Conservation (phyloP, 202 grass and related monocot genomes). For the Bolboschoenoplectus hybrid region DNA sequence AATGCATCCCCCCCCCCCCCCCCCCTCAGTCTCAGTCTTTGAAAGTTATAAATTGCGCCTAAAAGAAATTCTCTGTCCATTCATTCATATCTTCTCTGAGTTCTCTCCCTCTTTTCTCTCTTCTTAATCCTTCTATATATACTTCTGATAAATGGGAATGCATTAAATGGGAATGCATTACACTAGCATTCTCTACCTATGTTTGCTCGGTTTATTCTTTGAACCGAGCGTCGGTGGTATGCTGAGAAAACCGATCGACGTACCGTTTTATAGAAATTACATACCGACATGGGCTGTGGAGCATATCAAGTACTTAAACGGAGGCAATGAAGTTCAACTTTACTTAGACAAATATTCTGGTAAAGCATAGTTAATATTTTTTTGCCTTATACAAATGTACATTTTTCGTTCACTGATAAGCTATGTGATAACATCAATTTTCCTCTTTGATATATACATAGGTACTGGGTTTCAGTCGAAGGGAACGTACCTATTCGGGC, state of each 20-base stretch:
- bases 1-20: neutral
- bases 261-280: constrained; percentile 76
- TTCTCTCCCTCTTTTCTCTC: neutral
- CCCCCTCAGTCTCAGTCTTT: neutral
- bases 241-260: constrained; percentile 70
- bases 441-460: neutral
- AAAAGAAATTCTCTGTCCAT: neutral
- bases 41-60: neutral
- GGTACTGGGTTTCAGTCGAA: constrained; percentile 59
- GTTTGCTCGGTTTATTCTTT: constrained; percentile 30
- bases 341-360: constrained; percentile 64
- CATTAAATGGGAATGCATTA: neutral
- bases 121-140: neutral
- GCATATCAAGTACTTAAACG: constrained; percentile 74
- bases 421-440: neutral
- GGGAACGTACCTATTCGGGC: constrained; percentile 75
- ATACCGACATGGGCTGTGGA: constrained; percentile 75
- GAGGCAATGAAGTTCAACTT: constrained; percentile 68
- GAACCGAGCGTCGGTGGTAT: constrained; percentile 6
- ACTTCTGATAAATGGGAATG: constrained; percentile 2
- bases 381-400: neutral
- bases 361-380: constrained; percentile 3
- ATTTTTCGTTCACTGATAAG: neutral
- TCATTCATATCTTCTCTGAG: neutral
- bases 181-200: constrained; percentile 8